Base-by-base conservation (phyloP, 1,284 basidiomycete genomes). In the Athelia psychrophila region DNA sequence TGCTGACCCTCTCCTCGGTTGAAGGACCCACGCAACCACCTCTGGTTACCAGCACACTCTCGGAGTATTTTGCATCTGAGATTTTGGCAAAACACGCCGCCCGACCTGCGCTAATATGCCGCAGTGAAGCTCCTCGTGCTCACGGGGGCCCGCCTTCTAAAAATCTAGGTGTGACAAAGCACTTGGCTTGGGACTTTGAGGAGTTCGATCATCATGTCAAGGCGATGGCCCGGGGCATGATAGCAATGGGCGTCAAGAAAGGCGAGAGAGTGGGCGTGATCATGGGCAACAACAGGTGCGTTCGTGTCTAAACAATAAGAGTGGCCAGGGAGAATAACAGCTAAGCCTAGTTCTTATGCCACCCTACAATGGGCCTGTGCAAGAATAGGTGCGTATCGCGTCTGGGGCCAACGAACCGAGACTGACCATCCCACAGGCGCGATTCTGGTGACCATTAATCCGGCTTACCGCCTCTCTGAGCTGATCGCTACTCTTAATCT, bases 351-450 rank as follows among this genome's bases (percentile, higher is more conserved):
- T 58, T 77, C 87, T 15, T 93, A 93, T 64, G 90, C 87, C 1
- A 76, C 81, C 67, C 67, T 93, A 30, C 91, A 93, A 61, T 92
- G 91, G 90, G 91, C 91, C 6, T 87, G 84, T 57, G 87, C 90
- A 23, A 81, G 81, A 51, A 78, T 92, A 46, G 91, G 38, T 42
- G 20, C n/a, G 38, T 22, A 42, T 6, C n/a, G 6, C 38, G n/a
- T 42, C 38, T 6, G 38, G 9, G 9, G 6, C 38, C n/a, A 42
- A 13, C 13, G 6, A 30, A 30, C 5, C 27, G 27, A 30, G 27
- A 5, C 27, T 30, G 27, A 30, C 6, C 27, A 30, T 6, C 27
- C 13, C 6, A 9, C 38, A 42, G 38, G 91, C 19, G 89, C 88
- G 6, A 84, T 93, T 44, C 67, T 93, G 24, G 88, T 90, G 12